Percentiles rank a stretch among this genome's conserved stretches.
Conservation (phyloP, 2,329 filamentous ascomycete genomes). For the Tolypocladium amazonense region DNA sequence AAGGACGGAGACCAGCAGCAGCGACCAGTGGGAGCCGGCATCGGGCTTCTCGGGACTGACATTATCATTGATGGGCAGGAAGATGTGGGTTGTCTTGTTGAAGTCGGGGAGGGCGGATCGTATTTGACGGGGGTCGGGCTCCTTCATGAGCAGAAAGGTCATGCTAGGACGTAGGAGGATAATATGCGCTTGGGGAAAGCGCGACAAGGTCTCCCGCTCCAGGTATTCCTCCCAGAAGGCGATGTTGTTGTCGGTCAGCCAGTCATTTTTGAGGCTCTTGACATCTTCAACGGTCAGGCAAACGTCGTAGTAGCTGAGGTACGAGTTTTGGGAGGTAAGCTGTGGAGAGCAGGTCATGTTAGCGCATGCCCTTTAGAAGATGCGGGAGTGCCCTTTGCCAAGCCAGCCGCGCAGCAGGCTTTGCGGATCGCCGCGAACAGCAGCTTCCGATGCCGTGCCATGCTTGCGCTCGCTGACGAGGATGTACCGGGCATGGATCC, state of each 20-base stretch:
- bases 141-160: constrained; percentile 83
- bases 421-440: neutral
- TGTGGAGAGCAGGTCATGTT: constrained; percentile 19
- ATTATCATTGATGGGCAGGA: constrained; percentile 90
- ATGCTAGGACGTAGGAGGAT: constrained; percentile 85
- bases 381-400: neutral
- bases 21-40: constrained; percentile 87
- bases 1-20: constrained; percentile 78
- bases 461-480: neutral
- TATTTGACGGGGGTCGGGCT: constrained; percentile 42
- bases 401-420: neutral
- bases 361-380: neutral
- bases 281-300: constrained; percentile 75
- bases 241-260: constrained; percentile 96
- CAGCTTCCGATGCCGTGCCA: neutral
- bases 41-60: constrained; percentile 67
- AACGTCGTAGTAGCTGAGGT: constrained; percentile 31
- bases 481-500: neutral
- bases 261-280: constrained; percentile 79
- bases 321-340: constrained; percentile 32
- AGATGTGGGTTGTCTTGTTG: constrained; percentile 73
- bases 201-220: constrained; percentile 74
- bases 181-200: constrained; percentile 76
- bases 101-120: constrained; percentile 72
- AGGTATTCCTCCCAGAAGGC: constrained; percentile 98